A percentile compares a stretch with the other conserved stretches of the same genome.
Conservation (phyloP, 345 rosid genomes). For the Odontarrhena argentea region DNA sequence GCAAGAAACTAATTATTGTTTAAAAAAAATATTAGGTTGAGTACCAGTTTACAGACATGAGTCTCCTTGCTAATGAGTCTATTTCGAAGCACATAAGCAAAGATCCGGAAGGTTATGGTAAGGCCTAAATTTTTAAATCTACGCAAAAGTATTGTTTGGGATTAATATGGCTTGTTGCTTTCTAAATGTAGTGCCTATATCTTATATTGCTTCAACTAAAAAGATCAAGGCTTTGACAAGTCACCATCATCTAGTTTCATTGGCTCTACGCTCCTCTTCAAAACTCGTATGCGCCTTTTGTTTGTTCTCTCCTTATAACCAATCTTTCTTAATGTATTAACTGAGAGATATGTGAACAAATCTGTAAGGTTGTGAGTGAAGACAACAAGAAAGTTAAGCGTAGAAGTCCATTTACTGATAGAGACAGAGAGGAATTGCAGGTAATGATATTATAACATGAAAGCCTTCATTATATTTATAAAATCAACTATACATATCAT, state of each 20-base stretch:
- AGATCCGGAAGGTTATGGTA: conserved; percentile 95
- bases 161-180: background rate
- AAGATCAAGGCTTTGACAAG: conserved; percentile 75
- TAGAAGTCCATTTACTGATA: conserved; percentile 69
- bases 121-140: conserved; percentile 28
- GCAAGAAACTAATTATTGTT: conserved; percentile 14
- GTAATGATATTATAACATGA: conserved; percentile 46
- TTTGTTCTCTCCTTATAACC: background rate
- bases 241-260: conserved; percentile 62
- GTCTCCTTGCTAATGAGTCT: conserved; percentile 87
- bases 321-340: background rate
- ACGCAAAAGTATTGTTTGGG: background rate
- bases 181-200: conserved; percentile 58
- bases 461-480: background rate
- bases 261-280: conserved; percentile 76
- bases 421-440: conserved; percentile 82
- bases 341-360: conserved; percentile 4
- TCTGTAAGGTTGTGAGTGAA: conserved; percentile 62
- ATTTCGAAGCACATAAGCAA: conserved; percentile 74
- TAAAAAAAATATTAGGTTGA: conserved; percentile 57
- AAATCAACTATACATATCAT: background rate
- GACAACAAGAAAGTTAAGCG: conserved; percentile 84
- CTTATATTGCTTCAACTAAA: conserved; percentile 75
- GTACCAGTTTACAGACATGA: conserved; percentile 88
- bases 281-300: conserved; percentile 66